Conservation (phyloP, 805 yeast species). For the Nakazawaea wyomingensis region DNA sequence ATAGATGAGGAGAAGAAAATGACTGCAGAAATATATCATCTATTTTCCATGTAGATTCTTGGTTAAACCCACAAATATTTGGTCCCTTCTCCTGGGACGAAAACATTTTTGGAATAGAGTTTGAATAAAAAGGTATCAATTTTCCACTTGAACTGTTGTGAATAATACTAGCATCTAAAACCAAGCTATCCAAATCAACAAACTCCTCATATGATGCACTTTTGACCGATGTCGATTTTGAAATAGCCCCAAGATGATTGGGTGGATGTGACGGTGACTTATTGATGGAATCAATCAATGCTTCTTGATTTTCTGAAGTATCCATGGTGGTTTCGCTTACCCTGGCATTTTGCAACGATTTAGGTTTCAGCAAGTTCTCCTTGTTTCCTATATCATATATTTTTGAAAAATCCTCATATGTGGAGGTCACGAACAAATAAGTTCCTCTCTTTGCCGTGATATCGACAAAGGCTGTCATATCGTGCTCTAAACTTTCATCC, state of each 20-base stretch:
- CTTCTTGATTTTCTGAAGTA: no score
- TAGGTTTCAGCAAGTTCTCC: no score
- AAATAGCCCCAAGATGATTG: no score
- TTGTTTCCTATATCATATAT: not conserved
- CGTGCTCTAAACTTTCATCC: slow-evolving; percentile 8
- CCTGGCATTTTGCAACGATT: no score
- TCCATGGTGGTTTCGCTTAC: no score
- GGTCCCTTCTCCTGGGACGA: no score
- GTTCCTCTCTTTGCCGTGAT: slow-evolving; percentile 13
- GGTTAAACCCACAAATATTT: no score
- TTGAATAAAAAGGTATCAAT: slow-evolving; percentile 3
- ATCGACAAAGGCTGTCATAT: slow-evolving; percentile 12
- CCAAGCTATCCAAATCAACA: not conserved
- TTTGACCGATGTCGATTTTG: not conserved
- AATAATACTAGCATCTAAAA: not conserved
- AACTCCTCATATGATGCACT: not conserved
- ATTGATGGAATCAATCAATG: not conserved
- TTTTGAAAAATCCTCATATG: slow-evolving; percentile 17
- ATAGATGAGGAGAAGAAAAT: slow-evolving; percentile 5
- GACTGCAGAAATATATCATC: slow-evolving; percentile 12
- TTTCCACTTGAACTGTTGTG: not conserved
- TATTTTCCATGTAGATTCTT: no score
- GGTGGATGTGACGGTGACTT: no score
- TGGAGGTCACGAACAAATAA: slow-evolving; percentile 19
- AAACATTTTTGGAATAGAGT: slow-evolving; percentile 1